Percentiles rank a stretch among this genome's conserved stretches.
Evolutionary conservation across 1,139 yeast species (phyloP).

Genomic region (Saccharomycopsis hybrid): DNA sequence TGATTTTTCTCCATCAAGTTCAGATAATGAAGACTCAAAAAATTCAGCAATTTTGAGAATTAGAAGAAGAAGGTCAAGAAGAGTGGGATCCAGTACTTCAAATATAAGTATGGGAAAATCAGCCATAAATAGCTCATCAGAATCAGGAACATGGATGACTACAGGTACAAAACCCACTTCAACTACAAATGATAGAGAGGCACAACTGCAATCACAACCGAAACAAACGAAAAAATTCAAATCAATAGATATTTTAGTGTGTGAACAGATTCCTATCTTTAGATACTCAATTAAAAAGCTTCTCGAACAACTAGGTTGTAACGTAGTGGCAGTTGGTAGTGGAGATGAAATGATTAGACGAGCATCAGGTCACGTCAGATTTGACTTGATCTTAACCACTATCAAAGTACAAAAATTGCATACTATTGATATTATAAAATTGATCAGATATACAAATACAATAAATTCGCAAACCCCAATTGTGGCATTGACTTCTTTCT

Average conservation of each 20-base stretch:
- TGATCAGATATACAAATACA: conserved; percentile 71
- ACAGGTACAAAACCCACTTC: too few species aligned
- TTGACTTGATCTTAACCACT: conserved; percentile 79
- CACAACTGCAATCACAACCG: too few species aligned
- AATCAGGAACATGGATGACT: conserved; percentile 9
- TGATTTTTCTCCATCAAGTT: conserved; percentile 48
- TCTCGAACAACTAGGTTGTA: conserved; percentile 69
- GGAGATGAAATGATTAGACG: conserved; percentile 81
- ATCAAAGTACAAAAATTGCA: conserved; percentile 58
- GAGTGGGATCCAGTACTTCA: conserved; percentile 32
- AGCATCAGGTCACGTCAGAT: conserved; percentile 77
- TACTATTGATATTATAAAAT: conserved; percentile 70
- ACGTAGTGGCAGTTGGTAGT: conserved; percentile 69
- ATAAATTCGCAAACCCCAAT: conserved; percentile 73
- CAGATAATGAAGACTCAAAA: conserved; percentile 61
- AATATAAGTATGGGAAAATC: conserved; percentile 6
- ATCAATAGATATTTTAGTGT: conserved; percentile 37
- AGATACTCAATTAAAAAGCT: conserved; percentile 61
- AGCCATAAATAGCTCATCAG: not conserved
- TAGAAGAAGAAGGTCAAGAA: conserved; percentile 50
- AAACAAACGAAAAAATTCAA: conserved; percentile 13
- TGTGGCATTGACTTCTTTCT: conserved; percentile 68
- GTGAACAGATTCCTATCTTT: conserved; percentile 84
- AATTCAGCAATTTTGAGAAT: conserved; percentile 50
- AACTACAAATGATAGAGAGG: too few species aligned